Evolutionary conservation across 768 basidiomycete species (phyloP).

Genomic region (Phlebiopsis gigantea): DNA sequence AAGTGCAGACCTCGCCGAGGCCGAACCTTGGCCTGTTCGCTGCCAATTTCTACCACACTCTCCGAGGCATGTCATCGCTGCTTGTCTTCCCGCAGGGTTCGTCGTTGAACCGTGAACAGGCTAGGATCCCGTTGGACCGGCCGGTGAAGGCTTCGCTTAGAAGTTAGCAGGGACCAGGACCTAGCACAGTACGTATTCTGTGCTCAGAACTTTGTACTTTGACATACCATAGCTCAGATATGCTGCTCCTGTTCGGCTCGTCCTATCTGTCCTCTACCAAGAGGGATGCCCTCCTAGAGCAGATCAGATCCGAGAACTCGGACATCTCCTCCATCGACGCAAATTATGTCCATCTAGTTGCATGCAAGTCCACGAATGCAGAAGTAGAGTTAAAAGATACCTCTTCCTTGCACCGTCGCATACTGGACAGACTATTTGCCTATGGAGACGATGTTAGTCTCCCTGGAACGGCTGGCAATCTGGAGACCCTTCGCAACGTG

Average conservation of each 20-base stretch:
- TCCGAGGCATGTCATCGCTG: background rate
- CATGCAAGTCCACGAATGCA: constrained; percentile 41
- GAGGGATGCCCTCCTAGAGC: constrained; percentile 56
- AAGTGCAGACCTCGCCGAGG: background rate
- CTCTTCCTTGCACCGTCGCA: constrained; percentile 39
- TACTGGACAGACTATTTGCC: constrained; percentile 66
- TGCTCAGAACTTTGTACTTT: background rate
- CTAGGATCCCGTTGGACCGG: background rate
- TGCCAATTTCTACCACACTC: background rate
- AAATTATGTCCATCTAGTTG: constrained; percentile 82
- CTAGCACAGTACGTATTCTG: background rate
- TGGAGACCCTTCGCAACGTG: constrained; percentile 35
- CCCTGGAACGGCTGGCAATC: constrained; percentile 34
- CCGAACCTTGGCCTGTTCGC: background rate
- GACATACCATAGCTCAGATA: constrained; percentile 24
- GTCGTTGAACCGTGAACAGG: constrained; percentile 2
- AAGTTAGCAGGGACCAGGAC: background rate
- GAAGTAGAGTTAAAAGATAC: constrained; percentile 43
- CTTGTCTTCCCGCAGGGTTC: background rate
- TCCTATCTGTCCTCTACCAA: constrained; percentile 72
- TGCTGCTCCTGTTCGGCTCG: constrained; percentile 77
- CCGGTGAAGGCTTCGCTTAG: background rate
- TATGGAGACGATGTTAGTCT: constrained; percentile 79
- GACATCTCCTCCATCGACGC: constrained; percentile 69
- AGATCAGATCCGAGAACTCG: constrained; percentile 48